A percentile compares a stretch with the other conserved stretches of the same genome.
These are phyloP conservation scores for Thinopyrum elongatum DNA, from an alignment of 176 grass and related monocot species.

Conservation along the genomic window DNA sequence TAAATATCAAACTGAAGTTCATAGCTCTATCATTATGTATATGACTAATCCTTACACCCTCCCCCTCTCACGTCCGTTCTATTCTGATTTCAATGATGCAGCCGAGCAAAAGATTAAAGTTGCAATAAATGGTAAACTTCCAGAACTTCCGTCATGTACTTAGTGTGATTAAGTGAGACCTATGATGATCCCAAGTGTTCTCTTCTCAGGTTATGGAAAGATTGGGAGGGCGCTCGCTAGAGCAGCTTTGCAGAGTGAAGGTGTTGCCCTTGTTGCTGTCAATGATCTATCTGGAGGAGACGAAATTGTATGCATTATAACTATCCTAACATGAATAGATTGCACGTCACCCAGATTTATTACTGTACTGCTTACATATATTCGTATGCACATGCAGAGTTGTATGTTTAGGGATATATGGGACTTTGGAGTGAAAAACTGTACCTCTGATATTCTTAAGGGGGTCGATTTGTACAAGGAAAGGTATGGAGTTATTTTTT, in stretches of 20 bases:
- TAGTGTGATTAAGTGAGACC: background rate
- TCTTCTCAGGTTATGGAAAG: background rate
- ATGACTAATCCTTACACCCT: background rate
- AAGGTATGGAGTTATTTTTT: background rate
- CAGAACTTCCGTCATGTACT: background rate
- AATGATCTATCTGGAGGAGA: background rate
- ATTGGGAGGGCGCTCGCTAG: background rate
- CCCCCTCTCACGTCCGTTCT: background rate
- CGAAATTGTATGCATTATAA: background rate
- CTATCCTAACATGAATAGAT: conserved; percentile 2
- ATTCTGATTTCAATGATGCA: background rate
- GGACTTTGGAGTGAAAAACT: background rate
- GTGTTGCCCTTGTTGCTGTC: background rate
- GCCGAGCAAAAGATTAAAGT: background rate
- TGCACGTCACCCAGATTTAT: background rate
- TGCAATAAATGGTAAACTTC: conserved; percentile 5
- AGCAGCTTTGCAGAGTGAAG: background rate
- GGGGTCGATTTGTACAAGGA: background rate
- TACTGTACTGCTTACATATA: background rate
- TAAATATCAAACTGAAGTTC: background rate
- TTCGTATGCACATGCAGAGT: background rate
- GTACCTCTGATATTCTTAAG: background rate
- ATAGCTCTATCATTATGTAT: background rate
- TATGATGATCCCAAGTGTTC: background rate
- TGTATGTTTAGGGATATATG: conserved; percentile 10